Base-by-base conservation (phyloP, 2,329 filamentous ascomycete genomes). In the Cercospora berteroae region DNA sequence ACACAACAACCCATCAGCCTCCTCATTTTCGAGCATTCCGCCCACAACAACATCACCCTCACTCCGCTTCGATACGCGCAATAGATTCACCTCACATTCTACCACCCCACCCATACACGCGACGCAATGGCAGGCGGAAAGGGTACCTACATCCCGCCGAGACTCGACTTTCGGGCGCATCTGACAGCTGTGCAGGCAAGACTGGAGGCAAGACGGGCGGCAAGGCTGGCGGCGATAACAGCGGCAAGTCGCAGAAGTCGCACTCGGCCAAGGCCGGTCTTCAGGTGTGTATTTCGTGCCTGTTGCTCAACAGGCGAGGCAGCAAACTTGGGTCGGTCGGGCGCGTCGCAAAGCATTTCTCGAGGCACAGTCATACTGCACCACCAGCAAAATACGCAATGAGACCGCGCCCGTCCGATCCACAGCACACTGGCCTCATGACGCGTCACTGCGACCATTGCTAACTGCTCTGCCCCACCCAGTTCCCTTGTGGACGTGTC, bases 401-500 rank as follows among this genome's bases (percentile, higher is more conserved):
- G 36, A 66, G 56, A 42, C 23, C 55, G 60, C 44, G 36, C 31
- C 60, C 20, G 9, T 31, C 36, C 27, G 27, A 18, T 52, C 39
- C 59, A 29, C 66, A 39, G 39, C 27, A 63, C n/a, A 9, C 10
- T 55, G 56, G 56, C 18, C 39, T 33, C 42, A 33, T 33, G 25
- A 64, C 66, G 50, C 62, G 50, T 64, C 70, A 31, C 60, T 13
- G 29, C 63, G 60, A 61, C 39, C 27, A 55, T 36, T 57, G 29
- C 66, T 56, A 65, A 72, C 79, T 81, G 72, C 80, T 74, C 72
- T 73, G 66, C 60, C 55, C 65, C 72, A 73, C 36, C 73, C 79
- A 99, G 95, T 99, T 99, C 81, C 95, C 95, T 70, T 99, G 95
- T 81, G 95, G 95, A 83, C 95, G 95, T 90, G 95, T 99, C 83